A percentile compares a stretch with the other conserved stretches of the same genome.
Evolutionary conservation across 2,329 filamentous ascomycete species (phyloP).

Genomic region (Clonostachys rosea): DNA sequence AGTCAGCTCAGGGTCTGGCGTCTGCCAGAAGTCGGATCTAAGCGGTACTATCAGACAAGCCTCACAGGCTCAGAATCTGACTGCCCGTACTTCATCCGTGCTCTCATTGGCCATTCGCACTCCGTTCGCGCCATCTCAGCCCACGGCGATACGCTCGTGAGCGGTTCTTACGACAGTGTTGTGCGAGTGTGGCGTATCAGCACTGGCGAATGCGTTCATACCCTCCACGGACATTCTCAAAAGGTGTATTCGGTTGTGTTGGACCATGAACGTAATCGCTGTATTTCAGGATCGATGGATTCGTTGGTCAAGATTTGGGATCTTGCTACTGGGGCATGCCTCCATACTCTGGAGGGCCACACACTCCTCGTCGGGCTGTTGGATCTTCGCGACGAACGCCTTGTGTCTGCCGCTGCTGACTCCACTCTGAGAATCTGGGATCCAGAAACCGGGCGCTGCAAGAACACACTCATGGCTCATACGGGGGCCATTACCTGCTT

Average conservation of each 20-base stretch:
- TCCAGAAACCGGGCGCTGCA: slow-evolving; percentile 85
- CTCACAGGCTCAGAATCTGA: slow-evolving; percentile 70
- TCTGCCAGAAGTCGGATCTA: slow-evolving; percentile 75
- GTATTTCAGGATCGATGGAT: slow-evolving; percentile 98
- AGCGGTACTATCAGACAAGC: slow-evolving; percentile 73
- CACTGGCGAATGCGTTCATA: slow-evolving; percentile 81
- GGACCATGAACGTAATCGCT: slow-evolving; percentile 86
- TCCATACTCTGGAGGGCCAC: slow-evolving; percentile 91
- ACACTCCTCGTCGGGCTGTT: slow-evolving; percentile 86
- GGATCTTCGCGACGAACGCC: slow-evolving; percentile 81
- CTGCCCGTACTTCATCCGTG: slow-evolving; percentile 92
- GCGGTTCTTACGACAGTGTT: slow-evolving; percentile 92
- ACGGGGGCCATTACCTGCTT: slow-evolving; percentile 98
- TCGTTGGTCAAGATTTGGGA: slow-evolving; percentile 98
- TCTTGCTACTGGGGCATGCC: slow-evolving; percentile 74
- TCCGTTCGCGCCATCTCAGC: slow-evolving; percentile 96
- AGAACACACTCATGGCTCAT: slow-evolving; percentile 84
- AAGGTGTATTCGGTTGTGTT: slow-evolving; percentile 98
- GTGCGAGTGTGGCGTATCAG: slow-evolving; percentile 98
- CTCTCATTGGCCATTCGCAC: slow-evolving; percentile 80
- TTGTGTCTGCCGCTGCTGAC: slow-evolving; percentile 93
- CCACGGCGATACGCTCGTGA: slow-evolving; percentile 91
- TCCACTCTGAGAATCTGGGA: slow-evolving; percentile 97
- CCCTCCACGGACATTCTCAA: slow-evolving; percentile 79
- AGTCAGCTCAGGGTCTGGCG: slow-evolving; percentile 94